Conservation (phyloP, 164 flowering plant genomes). For the Tetracentron sinense region DNA sequence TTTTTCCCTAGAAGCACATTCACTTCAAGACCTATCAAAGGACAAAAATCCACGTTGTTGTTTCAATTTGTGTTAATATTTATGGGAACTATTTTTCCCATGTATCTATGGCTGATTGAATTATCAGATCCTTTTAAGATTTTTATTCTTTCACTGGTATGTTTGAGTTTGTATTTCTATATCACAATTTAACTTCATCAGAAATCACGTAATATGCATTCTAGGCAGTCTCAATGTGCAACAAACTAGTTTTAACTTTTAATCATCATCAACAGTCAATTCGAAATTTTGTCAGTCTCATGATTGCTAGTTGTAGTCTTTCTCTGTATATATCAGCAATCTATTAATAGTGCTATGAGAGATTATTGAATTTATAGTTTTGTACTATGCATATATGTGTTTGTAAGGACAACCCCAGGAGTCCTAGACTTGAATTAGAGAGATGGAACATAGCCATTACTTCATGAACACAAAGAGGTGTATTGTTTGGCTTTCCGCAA, state of each 20-base stretch:
- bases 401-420: too few species aligned
- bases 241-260: background rate
- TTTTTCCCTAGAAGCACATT: too few species aligned
- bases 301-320: background rate
- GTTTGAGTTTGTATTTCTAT: background rate
- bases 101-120: background rate
- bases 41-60: background rate
- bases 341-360: too few species aligned
- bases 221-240: background rate
- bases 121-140: background rate
- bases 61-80: background rate
- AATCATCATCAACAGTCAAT: background rate
- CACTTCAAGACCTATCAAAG: background rate
- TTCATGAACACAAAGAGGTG: too few species aligned
- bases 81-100: background rate
- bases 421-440: background rate
- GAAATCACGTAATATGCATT: background rate
- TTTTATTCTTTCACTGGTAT: too few species aligned
- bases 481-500: background rate
- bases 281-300: background rate
- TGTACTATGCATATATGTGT: too few species aligned
- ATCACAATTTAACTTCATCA: background rate
- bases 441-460: too few species aligned
- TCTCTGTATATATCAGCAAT: too few species aligned
- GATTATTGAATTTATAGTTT: too few species aligned